Evolutionary conservation across 352 stramenopile species (phyloP), one percentile per base, ranked within the genome.

Genomic region (Phytophthora fragariae): DNA sequence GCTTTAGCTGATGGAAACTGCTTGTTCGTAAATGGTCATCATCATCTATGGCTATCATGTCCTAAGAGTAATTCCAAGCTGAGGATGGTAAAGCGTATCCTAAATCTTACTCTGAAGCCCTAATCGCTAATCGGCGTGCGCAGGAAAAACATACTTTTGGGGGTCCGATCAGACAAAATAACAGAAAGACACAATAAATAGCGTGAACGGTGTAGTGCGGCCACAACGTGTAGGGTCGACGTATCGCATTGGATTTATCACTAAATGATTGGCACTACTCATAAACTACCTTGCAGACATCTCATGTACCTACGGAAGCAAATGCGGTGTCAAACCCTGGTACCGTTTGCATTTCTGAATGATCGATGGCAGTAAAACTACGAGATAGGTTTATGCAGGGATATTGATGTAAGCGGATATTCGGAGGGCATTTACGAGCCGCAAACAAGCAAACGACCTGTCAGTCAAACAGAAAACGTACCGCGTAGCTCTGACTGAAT

Each of bases 321-420:
- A 2, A 5, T 14, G 14, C 3, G 24, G 1, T 27, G 24, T 27
- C 24, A 27, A 2, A 27, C 21, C 1, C 33, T 62, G 1, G 56
- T 62, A 17, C 52, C 52, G 1, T 60, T 68, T n/a, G 35, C 9
- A 1, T 57, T 27, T 14, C 5, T 68, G 0, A 0, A 17, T 9
- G n/a, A 46, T 33, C 21, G 50, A 5, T 68, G 62, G 62, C 1
- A 24, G 0, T 61, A 35, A 52, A 68, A 68, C 14, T 68, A 24
- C 1, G 24, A 35, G 6, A 61, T 0, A 19, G 56, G 1, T 68
- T 68, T 35, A 5, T 60, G 0, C 0, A 24, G 1, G 15, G 50
- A 60, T 5, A 49, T 27, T 4, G 10, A 68, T 2, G 31, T 47
- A 1, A 11, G 19, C 27, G 62, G 62, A 5, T 52, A 19, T 12